Evolutionary conservation across 805 yeast genomes (phyloP), one percentile per base, ranked within the genome.

Genomic region (Candida tammaniensis): DNA sequence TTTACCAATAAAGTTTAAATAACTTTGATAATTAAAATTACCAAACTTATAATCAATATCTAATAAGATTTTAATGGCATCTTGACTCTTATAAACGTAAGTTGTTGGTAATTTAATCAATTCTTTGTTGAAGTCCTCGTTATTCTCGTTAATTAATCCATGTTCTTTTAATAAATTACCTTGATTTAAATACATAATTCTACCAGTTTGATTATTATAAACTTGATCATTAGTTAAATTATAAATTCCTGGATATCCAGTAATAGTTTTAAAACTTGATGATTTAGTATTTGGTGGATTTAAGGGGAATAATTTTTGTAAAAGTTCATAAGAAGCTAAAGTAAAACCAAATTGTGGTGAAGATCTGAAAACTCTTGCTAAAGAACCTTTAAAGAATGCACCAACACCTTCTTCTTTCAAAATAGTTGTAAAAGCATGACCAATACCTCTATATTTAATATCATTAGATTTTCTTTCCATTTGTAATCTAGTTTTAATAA

Each of bases 301-400:
- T 45, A 83, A 73, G 30, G 96, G 96, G 61, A 87, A 68, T 50
- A 81, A 51, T 30, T 72, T 76, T 57, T 91, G 95, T 60, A 91
- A 80, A 21, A 93, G 61, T 61, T 91, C 98, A 63, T 93, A 91
- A 17, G 96, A 89, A n/a, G 98, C 98, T 51, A 91, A 74, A 5
- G 98, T 91, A 64, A 89, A 89, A 36, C 98, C 98, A 59, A 91
- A 91, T 62, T 91, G 98, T 6, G 98, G 98, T 1, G 97, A 88
- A 4, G 97, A 89, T 63, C 98, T 77, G 52, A 88, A 70, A 24
- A 91, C 88, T 61, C 98, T 78, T 5, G 98, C 98, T 38, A 89
- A 76, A 24, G 97, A 95, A 51, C 98, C 98, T 70, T 91, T 91
- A 74, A 89, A 91, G 55, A 91, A 85, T 9, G 96, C 95, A 41